Base-by-base conservation (phyloP, 177 flowering plant genomes). In the Vitis hybrid region DNA sequence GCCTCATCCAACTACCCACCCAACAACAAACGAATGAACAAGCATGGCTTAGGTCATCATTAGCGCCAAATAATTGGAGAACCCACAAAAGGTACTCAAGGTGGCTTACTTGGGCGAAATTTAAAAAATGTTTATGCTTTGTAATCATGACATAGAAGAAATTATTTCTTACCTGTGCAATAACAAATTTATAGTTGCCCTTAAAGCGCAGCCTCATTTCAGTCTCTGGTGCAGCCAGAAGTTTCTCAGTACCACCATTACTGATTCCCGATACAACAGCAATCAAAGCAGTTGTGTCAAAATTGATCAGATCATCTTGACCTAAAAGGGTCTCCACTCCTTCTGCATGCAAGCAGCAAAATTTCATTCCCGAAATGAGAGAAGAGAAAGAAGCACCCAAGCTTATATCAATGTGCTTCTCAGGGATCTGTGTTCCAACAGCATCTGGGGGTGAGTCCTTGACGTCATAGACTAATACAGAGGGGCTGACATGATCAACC, bases 261-360 rank as follows among this genome's bases (percentile, higher is more conserved):
- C 97, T 93, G 62, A 93, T 90, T 52, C 98, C 99, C 0, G 98
- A 93, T 5, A 89, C 90, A 75, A 93, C 69, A 59, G 99, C 98
- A 78, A 95, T 76, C 82, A 95, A 80, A 65, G 97, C 91, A 21
- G 99, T 93, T 12, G 99, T 93, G 69, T 91, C 98, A 84, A 95
- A 88, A 80, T 93, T 95, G 46, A 35, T 35, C 46, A 35, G 46
- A 35, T 35, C 46, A 15, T 27, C 70, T 5, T 65, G 71, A 58
- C 71, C 41, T 2, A 57, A 15, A 3, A 72, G 55, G n/a, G 66
- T 21, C 20, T 53, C 77, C 51, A 48, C 55, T 55, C 71, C 73
- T 55, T 64, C 61, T 11, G 20, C 63, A 69, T 69, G 74, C 58
- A 50, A 14, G 2, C 75, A 59, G 56, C 18, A 61, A 5, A 75